Conservation (phyloP, 805 yeast genomes). For the Cyberlindnera veronae region DNA sequence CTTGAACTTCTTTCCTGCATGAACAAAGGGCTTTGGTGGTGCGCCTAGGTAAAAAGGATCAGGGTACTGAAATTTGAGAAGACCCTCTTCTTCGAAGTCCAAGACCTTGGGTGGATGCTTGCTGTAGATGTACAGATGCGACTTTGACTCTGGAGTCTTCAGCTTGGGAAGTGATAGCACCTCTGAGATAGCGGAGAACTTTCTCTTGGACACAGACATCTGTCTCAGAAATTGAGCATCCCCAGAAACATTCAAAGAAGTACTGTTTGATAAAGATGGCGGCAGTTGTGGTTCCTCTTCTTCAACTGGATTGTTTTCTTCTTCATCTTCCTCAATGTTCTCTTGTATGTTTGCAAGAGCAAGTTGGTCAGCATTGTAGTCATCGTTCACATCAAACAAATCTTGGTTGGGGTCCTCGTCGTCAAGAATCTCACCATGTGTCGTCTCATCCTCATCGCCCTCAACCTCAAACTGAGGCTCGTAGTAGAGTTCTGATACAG, state of each 20-base stretch:
- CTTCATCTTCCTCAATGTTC: constrained; percentile 2
- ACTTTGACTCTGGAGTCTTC: too few relatives aligned
- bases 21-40: constrained; percentile 50
- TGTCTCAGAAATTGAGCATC: constrained; percentile 11
- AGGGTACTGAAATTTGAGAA: constrained; percentile 49
- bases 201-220: constrained; percentile 9
- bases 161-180: neutral
- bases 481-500: constrained; percentile 29
- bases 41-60: constrained; percentile 62
- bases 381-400: neutral
- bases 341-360: constrained; percentile 4
- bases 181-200: constrained; percentile 7
- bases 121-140: constrained; percentile 12
- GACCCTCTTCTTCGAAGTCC: constrained; percentile 46
- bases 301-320: neutral
- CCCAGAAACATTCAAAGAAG: neutral
- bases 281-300: neutral
- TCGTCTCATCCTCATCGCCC: constrained; percentile 5
- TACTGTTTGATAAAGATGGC: neutral
- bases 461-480: constrained; percentile 22
- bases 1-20: constrained; percentile 62
- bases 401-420: constrained; percentile 1
- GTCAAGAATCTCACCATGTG: constrained; percentile 8
- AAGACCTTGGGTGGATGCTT: constrained; percentile 14
- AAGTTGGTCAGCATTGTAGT: constrained; percentile 7